Percentiles rank a stretch among this genome's conserved stretches.
Conservation (phyloP, 129 eudicot genomes). For the Centaurea solstitialis region DNA sequence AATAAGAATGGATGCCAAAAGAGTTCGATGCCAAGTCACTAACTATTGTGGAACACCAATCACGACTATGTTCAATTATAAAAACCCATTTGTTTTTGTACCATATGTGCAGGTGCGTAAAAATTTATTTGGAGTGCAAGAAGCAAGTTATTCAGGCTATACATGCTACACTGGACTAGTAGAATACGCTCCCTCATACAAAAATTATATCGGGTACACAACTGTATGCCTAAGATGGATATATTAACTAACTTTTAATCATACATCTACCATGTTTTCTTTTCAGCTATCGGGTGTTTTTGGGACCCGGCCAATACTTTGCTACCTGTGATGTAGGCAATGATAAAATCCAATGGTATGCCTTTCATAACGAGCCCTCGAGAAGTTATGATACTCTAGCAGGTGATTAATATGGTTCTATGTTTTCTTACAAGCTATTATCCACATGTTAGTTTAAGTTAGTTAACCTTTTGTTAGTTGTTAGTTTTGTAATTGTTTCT, state of each 20-base stretch:
- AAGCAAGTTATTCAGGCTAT: conserved; percentile 43
- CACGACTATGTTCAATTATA: neutral
- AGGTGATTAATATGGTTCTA: conserved; percentile 20
- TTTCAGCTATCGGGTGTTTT: conserved; percentile 39
- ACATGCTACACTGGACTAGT: conserved; percentile 46
- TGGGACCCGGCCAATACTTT: conserved; percentile 43
- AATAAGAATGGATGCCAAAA: too few relatives aligned
- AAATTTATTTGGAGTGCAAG: conserved; percentile 42
- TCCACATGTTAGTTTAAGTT: too few relatives aligned
- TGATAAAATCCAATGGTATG: conserved; percentile 52
- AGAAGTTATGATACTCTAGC: conserved; percentile 19
- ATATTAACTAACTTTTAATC: neutral
- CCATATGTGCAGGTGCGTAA: conserved; percentile 31
- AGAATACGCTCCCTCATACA: conserved; percentile 32
- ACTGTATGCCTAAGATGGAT: neutral
- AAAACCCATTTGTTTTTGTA: neutral
- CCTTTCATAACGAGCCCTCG: conserved; percentile 40
- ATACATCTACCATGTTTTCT: neutral
- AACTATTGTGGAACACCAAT: too few relatives aligned
- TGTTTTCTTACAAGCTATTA: neutral
- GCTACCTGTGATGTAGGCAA: conserved; percentile 47
- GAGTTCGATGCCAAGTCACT: too few relatives aligned
- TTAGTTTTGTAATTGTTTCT: too few relatives aligned
- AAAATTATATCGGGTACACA: conserved; percentile 34
- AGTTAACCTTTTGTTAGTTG: too few relatives aligned